Base-by-base conservation (phyloP, 2,329 filamentous ascomycete species). In the Alternaria conjuncta region DNA sequence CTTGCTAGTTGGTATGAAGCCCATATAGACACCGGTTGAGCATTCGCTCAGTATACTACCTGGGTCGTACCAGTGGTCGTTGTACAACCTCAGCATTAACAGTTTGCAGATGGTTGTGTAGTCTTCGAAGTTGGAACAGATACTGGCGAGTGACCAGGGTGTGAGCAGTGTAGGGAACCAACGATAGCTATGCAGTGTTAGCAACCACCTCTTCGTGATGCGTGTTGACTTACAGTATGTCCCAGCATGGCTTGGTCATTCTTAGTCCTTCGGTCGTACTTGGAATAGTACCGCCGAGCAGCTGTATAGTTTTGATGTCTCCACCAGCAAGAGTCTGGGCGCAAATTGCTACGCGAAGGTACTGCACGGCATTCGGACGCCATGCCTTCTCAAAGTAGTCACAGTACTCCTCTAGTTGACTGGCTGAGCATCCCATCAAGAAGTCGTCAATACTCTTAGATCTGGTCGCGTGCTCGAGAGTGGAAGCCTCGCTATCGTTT, bases 371-470 rank as follows among this genome's bases (percentile, higher is more conserved):
- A 20, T 75, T 64, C 2, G 74, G 75, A 2, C 69, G 66, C 74
- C 75, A 77, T 5, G 74, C 72, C 9, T 74, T 76, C 30, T 75
- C 71, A 8, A 77, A 77, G 20, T 64, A 77, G 55, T 77, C 74
- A 30, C 72, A 74, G 30, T 76, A 77, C 56, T 51, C 63, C 26
- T 75, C 74, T 1, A 77, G 57, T 21, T 74, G 70, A 30, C 73
- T 75, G 0, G 75, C 71, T 28, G 66, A 59, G n/a, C 73, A 75
- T 0, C 73, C 72, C 3, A 44, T 32, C 1, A 77, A 21, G n/a
- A 71, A 77, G 0, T 71, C 69, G 21, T 67, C 32, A 3, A 77
- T 76, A n/a, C 64, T 57, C n/a, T 60, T 67, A 0, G 71, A 71
- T 18, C 67, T 59, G 3, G 71, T 75, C 1, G 73, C 74, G 46